These are phyloP conservation scores for Neurospora sp. DNA, from an alignment of 495 filamentous ascomycete genomes.

Conservation along the genomic window DNA sequence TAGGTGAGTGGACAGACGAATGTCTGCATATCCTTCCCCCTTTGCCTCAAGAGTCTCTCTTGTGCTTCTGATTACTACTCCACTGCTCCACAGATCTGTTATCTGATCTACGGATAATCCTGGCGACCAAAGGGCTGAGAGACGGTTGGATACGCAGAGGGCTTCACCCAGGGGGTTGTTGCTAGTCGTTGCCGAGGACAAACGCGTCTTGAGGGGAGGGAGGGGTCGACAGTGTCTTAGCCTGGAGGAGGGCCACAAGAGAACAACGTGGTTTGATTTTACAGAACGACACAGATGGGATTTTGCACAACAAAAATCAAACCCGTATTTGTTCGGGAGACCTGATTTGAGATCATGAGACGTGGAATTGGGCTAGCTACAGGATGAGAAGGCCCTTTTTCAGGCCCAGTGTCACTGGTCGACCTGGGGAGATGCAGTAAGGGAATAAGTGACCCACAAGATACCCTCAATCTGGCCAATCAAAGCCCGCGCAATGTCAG, in stretches of 20 bases:
- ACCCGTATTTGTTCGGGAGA: background rate
- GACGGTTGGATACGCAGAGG: background rate
- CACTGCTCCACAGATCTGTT: constrained; percentile 10
- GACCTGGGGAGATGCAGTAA: background rate
- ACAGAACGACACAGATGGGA: background rate
- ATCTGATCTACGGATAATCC: constrained; percentile 11
- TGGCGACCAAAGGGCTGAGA: constrained; percentile 1
- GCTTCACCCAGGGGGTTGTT: background rate
- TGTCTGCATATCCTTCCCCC: background rate
- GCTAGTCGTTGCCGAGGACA: background rate
- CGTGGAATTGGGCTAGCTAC: background rate
- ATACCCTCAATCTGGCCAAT: constrained; percentile 7
- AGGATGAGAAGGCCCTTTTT: background rate
- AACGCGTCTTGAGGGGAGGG: background rate
- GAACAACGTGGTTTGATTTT: background rate
- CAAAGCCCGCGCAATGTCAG: constrained; percentile 18
- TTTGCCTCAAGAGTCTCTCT: background rate
- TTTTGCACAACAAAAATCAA: background rate
- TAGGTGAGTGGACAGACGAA: background rate
- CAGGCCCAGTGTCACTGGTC: background rate
- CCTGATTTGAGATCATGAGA: background rate
- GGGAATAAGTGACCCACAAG: constrained; percentile 4
- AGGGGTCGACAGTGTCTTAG: background rate
- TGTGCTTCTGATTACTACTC: background rate
- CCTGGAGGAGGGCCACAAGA: background rate